phyloP scores from a whole-genome alignment of 768 basidiomycete genomes.

The Xerocomellus chrysenteron region DNA sequence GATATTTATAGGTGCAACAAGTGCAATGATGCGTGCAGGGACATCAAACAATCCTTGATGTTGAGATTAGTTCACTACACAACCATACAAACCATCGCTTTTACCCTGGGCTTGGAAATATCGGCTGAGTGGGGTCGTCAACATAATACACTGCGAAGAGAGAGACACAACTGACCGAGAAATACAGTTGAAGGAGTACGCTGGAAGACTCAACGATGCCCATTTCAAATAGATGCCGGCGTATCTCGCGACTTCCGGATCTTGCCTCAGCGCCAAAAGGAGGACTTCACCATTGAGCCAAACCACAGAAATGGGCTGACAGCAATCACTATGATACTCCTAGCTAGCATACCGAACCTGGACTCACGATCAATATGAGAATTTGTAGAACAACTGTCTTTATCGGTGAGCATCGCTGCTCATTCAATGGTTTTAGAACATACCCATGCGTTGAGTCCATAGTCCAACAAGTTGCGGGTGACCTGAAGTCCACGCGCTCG shows the following conservation, averaged over 20 bases:
- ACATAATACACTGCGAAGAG: slow-evolving; percentile 43
- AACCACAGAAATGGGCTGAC: slow-evolving; percentile 54
- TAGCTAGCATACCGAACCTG: background rate
- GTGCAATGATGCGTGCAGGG: slow-evolving; percentile 78
- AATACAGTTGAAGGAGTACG: slow-evolving; percentile 56
- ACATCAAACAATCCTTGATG: slow-evolving; percentile 69
- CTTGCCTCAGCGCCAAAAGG: slow-evolving; percentile 69
- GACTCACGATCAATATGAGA: slow-evolving; percentile 53
- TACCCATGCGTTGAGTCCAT: slow-evolving; percentile 89
- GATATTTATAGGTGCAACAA: slow-evolving; percentile 83
- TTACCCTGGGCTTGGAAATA: slow-evolving; percentile 79
- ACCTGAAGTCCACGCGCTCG: slow-evolving; percentile 89
- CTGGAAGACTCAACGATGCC: slow-evolving; percentile 76
- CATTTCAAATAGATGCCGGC: slow-evolving; percentile 72
- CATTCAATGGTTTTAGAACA: background rate
- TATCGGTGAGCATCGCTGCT: background rate
- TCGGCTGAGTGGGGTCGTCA: slow-evolving; percentile 41
- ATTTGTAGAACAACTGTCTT: slow-evolving; percentile 19
- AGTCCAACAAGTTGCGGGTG: slow-evolving; percentile 85
- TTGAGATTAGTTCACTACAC: background rate
- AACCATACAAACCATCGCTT: slow-evolving; percentile 21
- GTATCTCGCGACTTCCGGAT: slow-evolving; percentile 75
- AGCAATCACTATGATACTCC: background rate
- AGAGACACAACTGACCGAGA: slow-evolving; percentile 38
- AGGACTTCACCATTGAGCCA: slow-evolving; percentile 86